A percentile compares a stretch with the other conserved stretches of the same genome.
These are phyloP conservation scores for Paraglomus occultum DNA, from an alignment of 192 early-diverging fungal species.

Conservation along the genomic window DNA sequence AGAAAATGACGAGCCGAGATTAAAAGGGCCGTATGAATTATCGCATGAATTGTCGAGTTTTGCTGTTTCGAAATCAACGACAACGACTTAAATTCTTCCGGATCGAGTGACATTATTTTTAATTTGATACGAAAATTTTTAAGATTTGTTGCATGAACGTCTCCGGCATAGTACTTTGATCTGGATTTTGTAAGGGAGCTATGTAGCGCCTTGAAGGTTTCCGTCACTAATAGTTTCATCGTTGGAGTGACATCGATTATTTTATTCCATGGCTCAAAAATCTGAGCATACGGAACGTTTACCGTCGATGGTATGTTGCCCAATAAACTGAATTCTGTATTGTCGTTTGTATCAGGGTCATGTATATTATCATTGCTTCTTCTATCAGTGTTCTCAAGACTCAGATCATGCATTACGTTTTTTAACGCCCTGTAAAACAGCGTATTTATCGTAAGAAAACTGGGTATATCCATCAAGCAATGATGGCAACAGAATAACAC, in stretches of 20 bases:
- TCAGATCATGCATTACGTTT: no score
- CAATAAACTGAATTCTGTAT: no score
- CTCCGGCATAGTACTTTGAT: not conserved
- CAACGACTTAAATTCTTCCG: not conserved
- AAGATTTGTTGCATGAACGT: not conserved
- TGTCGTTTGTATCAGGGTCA: no score
- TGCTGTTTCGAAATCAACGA: not conserved
- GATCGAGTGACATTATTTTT: not conserved
- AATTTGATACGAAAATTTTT: not conserved
- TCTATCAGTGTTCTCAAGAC: no score
- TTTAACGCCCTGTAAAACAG: not conserved
- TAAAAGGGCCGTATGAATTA: conserved; percentile 10
- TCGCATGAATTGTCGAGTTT: not conserved
- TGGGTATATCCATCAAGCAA: not conserved
- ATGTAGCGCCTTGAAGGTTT: not conserved
- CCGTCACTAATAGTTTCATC: not conserved
- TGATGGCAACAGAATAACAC: not conserved
- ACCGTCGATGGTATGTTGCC: no score
- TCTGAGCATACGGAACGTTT: not conserved
- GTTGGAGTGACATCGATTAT: conserved; percentile 11
- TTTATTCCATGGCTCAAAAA: not conserved
- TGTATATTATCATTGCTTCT: no score
- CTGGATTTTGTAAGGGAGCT: not conserved
- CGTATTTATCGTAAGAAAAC: not conserved
- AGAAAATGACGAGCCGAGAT: conserved; percentile 8